These are phyloP conservation scores for Fomes fomentarius DNA, from an alignment of 1,284 basidiomycete genomes.

Conservation along the genomic window DNA sequence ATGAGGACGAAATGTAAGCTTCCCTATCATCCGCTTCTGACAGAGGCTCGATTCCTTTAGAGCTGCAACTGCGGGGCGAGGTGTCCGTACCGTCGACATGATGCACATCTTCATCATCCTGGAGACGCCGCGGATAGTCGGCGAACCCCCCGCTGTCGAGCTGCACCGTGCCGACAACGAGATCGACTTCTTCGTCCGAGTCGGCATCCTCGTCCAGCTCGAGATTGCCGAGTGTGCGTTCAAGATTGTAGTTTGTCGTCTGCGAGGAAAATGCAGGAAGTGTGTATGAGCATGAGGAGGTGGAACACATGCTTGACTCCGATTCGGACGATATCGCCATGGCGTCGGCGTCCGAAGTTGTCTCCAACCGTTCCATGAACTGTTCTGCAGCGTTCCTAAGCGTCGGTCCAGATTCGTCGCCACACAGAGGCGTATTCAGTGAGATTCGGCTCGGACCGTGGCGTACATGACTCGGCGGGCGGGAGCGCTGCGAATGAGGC, in stretches of 20 bases:
- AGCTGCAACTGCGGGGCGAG: too few species aligned
- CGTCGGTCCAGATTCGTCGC: constrained; percentile 21
- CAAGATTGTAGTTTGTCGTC: background rate
- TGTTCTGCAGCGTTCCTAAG: too few species aligned
- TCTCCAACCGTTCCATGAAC: too few species aligned
- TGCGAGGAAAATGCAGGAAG: background rate
- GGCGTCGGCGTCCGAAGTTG: background rate
- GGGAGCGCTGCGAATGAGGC: too few species aligned
- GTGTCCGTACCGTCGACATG: too few species aligned
- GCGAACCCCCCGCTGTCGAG: background rate
- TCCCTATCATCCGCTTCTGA: background rate
- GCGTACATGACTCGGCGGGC: background rate
- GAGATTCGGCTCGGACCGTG: background rate
- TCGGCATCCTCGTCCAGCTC: constrained; percentile 26
- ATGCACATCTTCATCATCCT: background rate
- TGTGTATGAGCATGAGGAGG: constrained; percentile 4
- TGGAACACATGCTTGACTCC: constrained; percentile 30
- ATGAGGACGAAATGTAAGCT: background rate
- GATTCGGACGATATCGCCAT: constrained; percentile 11
- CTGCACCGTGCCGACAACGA: constrained; percentile 27
- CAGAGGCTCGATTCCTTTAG: too few species aligned
- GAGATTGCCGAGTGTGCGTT: constrained; percentile 22
- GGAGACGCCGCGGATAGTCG: background rate
- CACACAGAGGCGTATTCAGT: background rate
- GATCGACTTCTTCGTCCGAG: constrained; percentile 32